Percentiles rank a stretch among this genome's conserved stretches.
Conservation (phyloP, 768 basidiomycete genomes). For the Boletus reticulatus region DNA sequence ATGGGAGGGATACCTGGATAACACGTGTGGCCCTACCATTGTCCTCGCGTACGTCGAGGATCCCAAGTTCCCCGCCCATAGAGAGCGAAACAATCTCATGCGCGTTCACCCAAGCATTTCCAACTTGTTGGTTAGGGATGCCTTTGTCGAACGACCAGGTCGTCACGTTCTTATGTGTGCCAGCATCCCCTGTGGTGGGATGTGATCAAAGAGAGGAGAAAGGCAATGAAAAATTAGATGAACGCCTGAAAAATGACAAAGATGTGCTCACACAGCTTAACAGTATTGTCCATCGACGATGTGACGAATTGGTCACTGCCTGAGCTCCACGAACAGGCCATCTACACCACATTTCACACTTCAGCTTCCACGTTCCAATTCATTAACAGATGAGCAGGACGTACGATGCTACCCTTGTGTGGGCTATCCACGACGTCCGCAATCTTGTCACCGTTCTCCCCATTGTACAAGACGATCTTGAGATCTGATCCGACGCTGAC, state of each 20-base stretch:
- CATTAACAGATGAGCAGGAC: constrained; percentile 26
- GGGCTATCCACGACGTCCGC: constrained; percentile 64
- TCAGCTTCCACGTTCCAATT: not conserved
- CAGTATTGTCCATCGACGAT: constrained; percentile 82
- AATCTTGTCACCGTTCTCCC: constrained; percentile 79
- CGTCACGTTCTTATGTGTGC: constrained; percentile 60
- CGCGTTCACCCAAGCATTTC: constrained; percentile 78
- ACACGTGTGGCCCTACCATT: constrained; percentile 59
- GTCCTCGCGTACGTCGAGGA: constrained; percentile 70
- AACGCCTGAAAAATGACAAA: not conserved
- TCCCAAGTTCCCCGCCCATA: constrained; percentile 73
- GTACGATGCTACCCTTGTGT: constrained; percentile 75
- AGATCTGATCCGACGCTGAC: constrained; percentile 87
- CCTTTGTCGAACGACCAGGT: constrained; percentile 75
- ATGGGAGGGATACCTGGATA: constrained; percentile 50
- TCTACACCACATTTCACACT: constrained; percentile 35
- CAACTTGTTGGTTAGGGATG: constrained; percentile 82
- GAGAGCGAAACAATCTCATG: constrained; percentile 80
- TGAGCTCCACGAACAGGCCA: constrained; percentile 77
- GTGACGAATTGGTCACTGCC: constrained; percentile 75
- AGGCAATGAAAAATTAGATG: not conserved
- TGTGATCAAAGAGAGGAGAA: not conserved
- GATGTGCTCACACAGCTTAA: constrained; percentile 67
- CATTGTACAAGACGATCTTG: constrained; percentile 88
- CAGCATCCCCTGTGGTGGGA: constrained; percentile 67